Conservation (phyloP, 257 asterid species). For the Solanum dulcamara region DNA sequence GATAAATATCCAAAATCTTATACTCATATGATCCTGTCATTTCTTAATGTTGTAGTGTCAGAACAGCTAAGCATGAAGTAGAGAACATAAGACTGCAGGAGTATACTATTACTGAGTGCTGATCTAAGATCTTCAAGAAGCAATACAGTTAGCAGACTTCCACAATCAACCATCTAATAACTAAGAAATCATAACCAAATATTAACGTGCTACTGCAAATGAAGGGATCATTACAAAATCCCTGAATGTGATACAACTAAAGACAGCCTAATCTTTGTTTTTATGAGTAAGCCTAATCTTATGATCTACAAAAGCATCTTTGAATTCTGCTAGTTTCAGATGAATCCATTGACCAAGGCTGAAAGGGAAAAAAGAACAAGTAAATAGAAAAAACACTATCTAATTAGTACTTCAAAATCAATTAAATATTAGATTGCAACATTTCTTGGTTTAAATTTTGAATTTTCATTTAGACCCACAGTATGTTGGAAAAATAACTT, state of each 20-base stretch:
- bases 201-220: neutral
- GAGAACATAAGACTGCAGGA: neutral
- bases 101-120: neutral
- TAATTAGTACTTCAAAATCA: neutral
- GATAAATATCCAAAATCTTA: neutral
- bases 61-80: neutral
- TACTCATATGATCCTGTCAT: neutral
- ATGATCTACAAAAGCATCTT: neutral
- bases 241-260: neutral
- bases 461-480: neutral
- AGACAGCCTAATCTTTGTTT: neutral
- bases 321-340: neutral
- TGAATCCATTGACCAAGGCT: neutral
- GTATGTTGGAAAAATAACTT: neutral
- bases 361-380: neutral
- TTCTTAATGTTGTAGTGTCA: neutral
- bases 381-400: neutral
- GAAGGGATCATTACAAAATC: neutral
- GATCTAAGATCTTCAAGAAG: neutral
- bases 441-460: neutral
- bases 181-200: neutral
- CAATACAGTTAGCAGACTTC: neutral
- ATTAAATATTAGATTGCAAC: neutral
- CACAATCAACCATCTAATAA: neutral
- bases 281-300: neutral